Base-by-base conservation (phyloP, 2,329 filamentous ascomycete species). In the Trichoderma asperellum region DNA sequence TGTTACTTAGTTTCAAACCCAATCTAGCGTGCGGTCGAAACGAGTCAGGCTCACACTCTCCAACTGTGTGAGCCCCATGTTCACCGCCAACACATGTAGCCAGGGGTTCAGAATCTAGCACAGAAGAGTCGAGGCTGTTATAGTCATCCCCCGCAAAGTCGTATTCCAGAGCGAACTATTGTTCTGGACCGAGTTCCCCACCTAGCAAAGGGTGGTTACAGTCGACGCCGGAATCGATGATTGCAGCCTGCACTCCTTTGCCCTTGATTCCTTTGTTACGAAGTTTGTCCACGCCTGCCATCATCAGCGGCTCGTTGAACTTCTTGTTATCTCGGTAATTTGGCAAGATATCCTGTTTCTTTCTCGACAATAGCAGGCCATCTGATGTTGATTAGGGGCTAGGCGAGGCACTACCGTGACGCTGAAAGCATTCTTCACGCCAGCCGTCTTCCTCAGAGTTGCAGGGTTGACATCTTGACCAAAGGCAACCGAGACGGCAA, bases 171-270 rank as follows among this genome's bases (percentile, higher is more conserved):
- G 72, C 61, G 37, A 77, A 72, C 57, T 74, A 78, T 74, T 82
- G 87, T 4, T 83, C 85, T 7, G 79, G 74, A 3, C 87, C 87
- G 73, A 88, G 89, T 71, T 86, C 86, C 55, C 86, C 86, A 43
- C 88, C 88, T 2, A 90, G 82, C 35, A 86, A 84, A 1, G 86
- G 85, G 73, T 89, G 87, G 1, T 78, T 81, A 74, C 89, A 89
- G 74, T 90, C 88, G 85, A 84, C 10, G 74, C 72, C 72, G 21
- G 40, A 55, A 56, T 72, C 71, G 16, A 73, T 68, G 8, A 72
- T 29, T 10, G 65, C 72, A 37, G 72, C 29, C 32, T 70, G 64
- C 21, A 71, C 40, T 12, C 71, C 72, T 61, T 68, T 71, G 14
- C 72, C 72, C n/a, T 63, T 72, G 40, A 68, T 60, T 4, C 71